Evolutionary conservation across 176 grass and related monocot genomes (phyloP), one percentile per base, ranked within the genome.

Genomic region (Musa itinerans): DNA sequence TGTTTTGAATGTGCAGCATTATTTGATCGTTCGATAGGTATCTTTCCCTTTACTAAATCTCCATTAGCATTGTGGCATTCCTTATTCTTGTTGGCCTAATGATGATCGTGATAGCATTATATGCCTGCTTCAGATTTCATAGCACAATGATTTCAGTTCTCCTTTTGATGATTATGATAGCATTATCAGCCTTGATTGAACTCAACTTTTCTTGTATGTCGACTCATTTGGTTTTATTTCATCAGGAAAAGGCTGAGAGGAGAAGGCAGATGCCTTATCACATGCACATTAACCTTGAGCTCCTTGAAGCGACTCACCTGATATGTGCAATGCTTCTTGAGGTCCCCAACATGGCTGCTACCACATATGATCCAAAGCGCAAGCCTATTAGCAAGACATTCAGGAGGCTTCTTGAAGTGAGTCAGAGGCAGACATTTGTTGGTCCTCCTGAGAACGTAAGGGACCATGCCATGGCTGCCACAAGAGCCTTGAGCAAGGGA

Each of bases 261-360:
- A 84, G 93, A 85, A 83, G 93, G 62, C 90, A 93, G 74, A 97
- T 97, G 93, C 93, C 93, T 26, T 97, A 97, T 77, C 93, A 93
- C 81, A 97, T 97, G 93, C 93, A 97, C 71, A 97, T 97, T 83
- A 97, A 97, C 77, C 84, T 97, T 65, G 93, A 97, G 75, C 90
- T 97, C 27, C 85, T 97, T 63, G 93, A 97, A 85, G 87, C 93
- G 43, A 93, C 88, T 53, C 93, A 97, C 27, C 81, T 97, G 79
- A 85, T 90, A 49, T 93, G 90, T 86, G 93, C 93, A 13, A 97
- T 97, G 93, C 83, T 97, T 56, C 92, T 97, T 58, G 93, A 97
- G 80, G 90, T 97, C 65, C 93, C 93, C 11, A 86, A 83, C 68
- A 97, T 97, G 87, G 90, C 93, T 59, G 78, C 93, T 68, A 84